Base-by-base conservation (phyloP, 106 monocot species). In the Acanthochlamys bracteata region DNA sequence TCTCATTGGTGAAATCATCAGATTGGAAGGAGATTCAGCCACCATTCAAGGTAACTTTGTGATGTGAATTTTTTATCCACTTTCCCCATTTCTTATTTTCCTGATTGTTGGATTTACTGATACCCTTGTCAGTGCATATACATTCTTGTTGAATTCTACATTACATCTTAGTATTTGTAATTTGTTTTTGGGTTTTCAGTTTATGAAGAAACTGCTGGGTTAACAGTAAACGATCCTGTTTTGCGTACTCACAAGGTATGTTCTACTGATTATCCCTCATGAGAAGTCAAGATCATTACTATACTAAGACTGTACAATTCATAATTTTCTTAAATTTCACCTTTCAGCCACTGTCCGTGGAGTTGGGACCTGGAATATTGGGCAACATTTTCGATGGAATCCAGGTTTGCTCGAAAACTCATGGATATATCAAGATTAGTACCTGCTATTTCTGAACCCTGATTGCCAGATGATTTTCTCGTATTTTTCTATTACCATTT, bases 371-470 rank as follows among this genome's bases (percentile, higher is more conserved):
- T 77, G 98, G 98, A 40, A 99, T 99, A 59, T 73, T 99, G 69
- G 98, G 98, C 45, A 99, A 99, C 75, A 99, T 99, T 67, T 99
- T 99, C 75, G 98, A 99, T 76, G 98, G 98, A 25, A 99, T 99
- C 73, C 98, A 99, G 98, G 98, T 92, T 55, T 24, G 47, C 2
- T 21, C 59, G 21, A 60, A 7, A 51, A 45, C 40, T 49, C 55
- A 55, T 20, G 55, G 55, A 20, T 17, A 22, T 10, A 55, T 21
- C 49, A 49, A 3, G 10, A 49, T 17, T 10, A 2, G 10, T 49
- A 49, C 2, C 49, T 4, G 49, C 49, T 49, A 33, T 6, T 33
- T 6, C n/a, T n/a, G n/a, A n/a, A n/a, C n/a, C n/a, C n/a, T n/a
- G n/a, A n/a, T n/a, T n/a, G n/a, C n/a, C n/a, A n/a, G n/a, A n/a